Evolutionary conservation across 2,329 filamentous ascomycete species (phyloP), one percentile per base, ranked within the genome.

Genomic region (Cercospora sp.): DNA sequence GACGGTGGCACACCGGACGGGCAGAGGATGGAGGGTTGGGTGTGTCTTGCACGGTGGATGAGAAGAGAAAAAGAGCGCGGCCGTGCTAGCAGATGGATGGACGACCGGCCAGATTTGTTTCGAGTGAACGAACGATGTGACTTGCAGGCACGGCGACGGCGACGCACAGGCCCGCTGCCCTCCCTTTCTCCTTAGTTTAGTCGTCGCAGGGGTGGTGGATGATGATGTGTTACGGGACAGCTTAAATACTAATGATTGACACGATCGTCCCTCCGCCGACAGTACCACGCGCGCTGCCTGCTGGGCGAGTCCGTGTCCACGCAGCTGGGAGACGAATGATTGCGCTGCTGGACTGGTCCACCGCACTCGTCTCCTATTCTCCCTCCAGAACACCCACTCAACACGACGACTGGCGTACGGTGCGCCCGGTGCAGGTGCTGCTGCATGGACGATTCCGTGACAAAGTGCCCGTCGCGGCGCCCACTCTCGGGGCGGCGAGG

Each of bases 1-100:
- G 66, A 68, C 59, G 36, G 66, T 68, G 59, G 9, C 63, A 68
- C 66, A 45, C 40, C 53, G 48, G 51, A 40, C 30, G 33, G 28
- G 48, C 36, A 31, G 7, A 4, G 53, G 23, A 31, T 7, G 61
- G 13, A 26, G 36, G 60, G n/a, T 36, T 26, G 59, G 23, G 20
- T 48, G 26, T 26, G 45, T 51, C 31, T 28, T 26, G 60, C 18
- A 20, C 36, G 64, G 59, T 5, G 23, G 33, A 13, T 33, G 33
- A 26, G 59, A 12, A 33, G 53, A 31, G 53, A 12, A 58, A 58
- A 58, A 31, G 53, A 31, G 53, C 26, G 53, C 53, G 23, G 23
- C 13, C 13, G 23, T n/a, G 23, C 16, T 23, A 57, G 53, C 45
- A 51, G 53, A 30, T 58, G 53, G 48, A n/a, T 30, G 53, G 26